A percentile compares a stretch with the other conserved stretches of the same genome.
phyloP scores from a whole-genome alignment of 768 basidiomycete genomes.

The Dacryopinax primogenitus region DNA sequence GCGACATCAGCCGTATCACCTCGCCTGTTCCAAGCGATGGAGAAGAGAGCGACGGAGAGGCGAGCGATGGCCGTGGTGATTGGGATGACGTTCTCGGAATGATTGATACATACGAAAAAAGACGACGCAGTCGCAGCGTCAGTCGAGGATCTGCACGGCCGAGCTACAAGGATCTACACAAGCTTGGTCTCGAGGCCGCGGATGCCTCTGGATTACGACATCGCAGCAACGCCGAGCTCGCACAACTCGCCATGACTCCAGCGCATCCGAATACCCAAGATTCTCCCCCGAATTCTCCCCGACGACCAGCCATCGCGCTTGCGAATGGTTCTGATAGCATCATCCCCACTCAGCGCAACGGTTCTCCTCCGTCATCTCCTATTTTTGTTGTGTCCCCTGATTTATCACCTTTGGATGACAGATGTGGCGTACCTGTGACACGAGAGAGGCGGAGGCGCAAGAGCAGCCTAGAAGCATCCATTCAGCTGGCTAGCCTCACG shows the following conservation, averaged over 20 bases:
- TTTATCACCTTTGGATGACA: slow-evolving; percentile 37
- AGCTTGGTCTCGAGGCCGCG: slow-evolving; percentile 33
- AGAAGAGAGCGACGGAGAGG: slow-evolving; percentile 68
- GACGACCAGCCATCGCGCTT: background rate
- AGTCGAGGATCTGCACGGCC: slow-evolving; percentile 48
- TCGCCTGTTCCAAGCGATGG: slow-evolving; percentile 49
- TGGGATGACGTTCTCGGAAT: slow-evolving; percentile 77
- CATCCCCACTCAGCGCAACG: background rate
- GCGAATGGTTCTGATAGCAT: background rate
- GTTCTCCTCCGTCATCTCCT: slow-evolving; percentile 22
- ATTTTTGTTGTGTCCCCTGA: slow-evolving; percentile 29
- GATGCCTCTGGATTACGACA: background rate
- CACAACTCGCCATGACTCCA: slow-evolving; percentile 12
- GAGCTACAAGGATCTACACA: slow-evolving; percentile 73
- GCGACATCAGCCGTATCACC: slow-evolving; percentile 27
- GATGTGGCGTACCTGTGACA: slow-evolving; percentile 50
- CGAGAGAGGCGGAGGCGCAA: slow-evolving; percentile 37
- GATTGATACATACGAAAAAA: slow-evolving; percentile 37
- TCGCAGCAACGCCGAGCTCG: background rate
- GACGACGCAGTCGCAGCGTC: slow-evolving; percentile 27
- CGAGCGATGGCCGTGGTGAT: slow-evolving; percentile 55
- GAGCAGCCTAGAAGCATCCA: background rate
- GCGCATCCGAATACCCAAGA: slow-evolving; percentile 4
- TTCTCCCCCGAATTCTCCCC: background rate
- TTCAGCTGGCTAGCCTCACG: slow-evolving; percentile 21